Percentiles rank a stretch among this genome's conserved stretches.
phyloP scores from a whole-genome alignment of 1,139 yeast species.

The Debaryomycetaceae sp. region DNA sequence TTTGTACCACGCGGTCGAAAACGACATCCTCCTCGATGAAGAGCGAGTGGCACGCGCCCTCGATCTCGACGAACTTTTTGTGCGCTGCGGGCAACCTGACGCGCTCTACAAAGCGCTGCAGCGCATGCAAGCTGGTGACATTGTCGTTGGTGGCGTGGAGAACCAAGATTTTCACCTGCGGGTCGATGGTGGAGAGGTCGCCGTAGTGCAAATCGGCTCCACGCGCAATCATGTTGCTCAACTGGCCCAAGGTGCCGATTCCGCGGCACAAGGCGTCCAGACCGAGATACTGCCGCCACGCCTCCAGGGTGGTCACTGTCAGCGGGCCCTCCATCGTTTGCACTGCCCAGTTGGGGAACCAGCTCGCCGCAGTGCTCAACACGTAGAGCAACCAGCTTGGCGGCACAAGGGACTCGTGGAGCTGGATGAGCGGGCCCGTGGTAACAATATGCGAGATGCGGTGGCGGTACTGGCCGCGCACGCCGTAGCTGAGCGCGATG shows the following conservation, averaged over 20 bases:
- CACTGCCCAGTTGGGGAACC: conserved; percentile 7
- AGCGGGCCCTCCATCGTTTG: conserved; percentile 8
- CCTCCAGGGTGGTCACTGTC: conserved; percentile 16
- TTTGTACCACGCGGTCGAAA: conserved; percentile 13
- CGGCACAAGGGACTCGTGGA: conserved; percentile 13
- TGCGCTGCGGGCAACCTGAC: conserved; percentile 11
- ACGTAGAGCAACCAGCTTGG: conserved; percentile 14
- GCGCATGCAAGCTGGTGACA: conserved; percentile 14
- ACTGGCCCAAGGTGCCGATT: conserved; percentile 16
- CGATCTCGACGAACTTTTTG: conserved; percentile 13
- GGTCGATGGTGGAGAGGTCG: conserved; percentile 10
- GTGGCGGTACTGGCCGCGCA: conserved; percentile 15
- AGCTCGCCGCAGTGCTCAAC: conserved; percentile 9
- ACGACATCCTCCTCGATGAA: conserved; percentile 18
- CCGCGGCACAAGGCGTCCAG: conserved; percentile 16
- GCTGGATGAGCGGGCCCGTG: conserved; percentile 17
- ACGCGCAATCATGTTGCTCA: conserved; percentile 16
- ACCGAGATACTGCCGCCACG: conserved; percentile 17
- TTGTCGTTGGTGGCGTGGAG: conserved; percentile 17
- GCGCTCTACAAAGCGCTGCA: conserved; percentile 14
- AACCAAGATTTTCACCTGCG: conserved; percentile 13
- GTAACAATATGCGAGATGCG: conserved; percentile 13
- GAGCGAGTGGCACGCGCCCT: conserved; percentile 17
- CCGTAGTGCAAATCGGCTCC: conserved; percentile 13
- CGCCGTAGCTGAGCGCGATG: conserved; percentile 16